Percentiles rank a stretch among this genome's conserved stretches.
Conservation (phyloP, 1,139 yeast species). For the Sugiyamaella neomexicana region DNA sequence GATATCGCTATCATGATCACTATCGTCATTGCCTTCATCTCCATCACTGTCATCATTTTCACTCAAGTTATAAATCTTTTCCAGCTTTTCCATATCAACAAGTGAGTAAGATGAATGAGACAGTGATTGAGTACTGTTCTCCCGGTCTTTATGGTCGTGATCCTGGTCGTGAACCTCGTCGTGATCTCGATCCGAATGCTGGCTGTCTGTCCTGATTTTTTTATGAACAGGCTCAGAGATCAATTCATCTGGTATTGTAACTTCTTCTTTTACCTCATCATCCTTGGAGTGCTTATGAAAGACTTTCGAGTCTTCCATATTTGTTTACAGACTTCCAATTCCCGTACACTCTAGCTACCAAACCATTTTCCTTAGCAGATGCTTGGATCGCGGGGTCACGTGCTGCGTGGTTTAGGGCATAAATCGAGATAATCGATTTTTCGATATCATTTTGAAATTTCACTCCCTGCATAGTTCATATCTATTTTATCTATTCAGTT, state of each 20-base stretch:
- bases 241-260: not conserved
- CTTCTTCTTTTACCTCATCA: not conserved
- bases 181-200: not conserved
- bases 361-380: too few species aligned
- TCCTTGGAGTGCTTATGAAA: not conserved
- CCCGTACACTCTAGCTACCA: not conserved
- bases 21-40: slow-evolving; percentile 3
- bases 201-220: slow-evolving; percentile 2
- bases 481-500: not conserved
- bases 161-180: not conserved
- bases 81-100: slow-evolving; percentile 11
- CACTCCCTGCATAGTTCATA: slow-evolving; percentile 6
- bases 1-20: slow-evolving; percentile 7
- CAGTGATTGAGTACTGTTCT: not conserved
- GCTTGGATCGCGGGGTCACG: not conserved
- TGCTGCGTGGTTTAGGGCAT: not conserved
- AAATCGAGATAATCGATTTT: not conserved
- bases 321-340: not conserved
- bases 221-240: not conserved
- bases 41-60: slow-evolving; percentile 16
- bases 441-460: slow-evolving; percentile 5
- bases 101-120: slow-evolving; percentile 7
- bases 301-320: not conserved
- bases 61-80: slow-evolving; percentile 15
- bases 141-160: not conserved